A percentile compares a stretch with the other conserved stretches of the same genome.
phyloP scores from a whole-genome alignment of 176 grass and related monocot genomes.

The Paspalum vaginatum region DNA sequence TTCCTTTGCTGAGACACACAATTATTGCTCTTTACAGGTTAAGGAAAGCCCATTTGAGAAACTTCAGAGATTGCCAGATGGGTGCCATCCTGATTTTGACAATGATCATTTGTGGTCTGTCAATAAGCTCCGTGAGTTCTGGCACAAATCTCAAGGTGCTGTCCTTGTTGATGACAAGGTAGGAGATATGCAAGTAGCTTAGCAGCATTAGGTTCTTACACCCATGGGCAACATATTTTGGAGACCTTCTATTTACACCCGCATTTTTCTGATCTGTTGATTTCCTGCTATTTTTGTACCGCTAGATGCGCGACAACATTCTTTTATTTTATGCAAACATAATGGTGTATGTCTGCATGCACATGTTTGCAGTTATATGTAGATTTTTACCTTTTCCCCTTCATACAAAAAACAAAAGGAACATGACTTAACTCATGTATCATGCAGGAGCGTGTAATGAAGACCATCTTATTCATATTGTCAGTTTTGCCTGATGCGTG shows the following conservation, averaged over 20 bases:
- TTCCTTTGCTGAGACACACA: slow-evolving; percentile 24
- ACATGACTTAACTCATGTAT: neutral
- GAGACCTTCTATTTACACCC: slow-evolving; percentile 15
- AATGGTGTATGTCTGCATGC: slow-evolving; percentile 1
- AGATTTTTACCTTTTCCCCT: neutral
- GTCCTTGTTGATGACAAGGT: slow-evolving; percentile 82
- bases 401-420: neutral
- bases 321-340: slow-evolving; percentile 1
- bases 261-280: slow-evolving; percentile 17
- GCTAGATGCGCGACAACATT: slow-evolving; percentile 22
- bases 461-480: slow-evolving; percentile 67
- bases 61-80: slow-evolving; percentile 64
- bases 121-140: slow-evolving; percentile 74
- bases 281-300: slow-evolving; percentile 18
- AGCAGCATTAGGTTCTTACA: slow-evolving; percentile 15
- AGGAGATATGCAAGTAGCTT: slow-evolving; percentile 2
- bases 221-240: neutral
- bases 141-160: slow-evolving; percentile 70
- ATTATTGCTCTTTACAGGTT: slow-evolving; percentile 51
- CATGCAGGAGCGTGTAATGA: slow-evolving; percentile 71
- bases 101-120: slow-evolving; percentile 77
- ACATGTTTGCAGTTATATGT: slow-evolving; percentile 8
- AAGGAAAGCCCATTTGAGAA: slow-evolving; percentile 54
- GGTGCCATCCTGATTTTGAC: slow-evolving; percentile 64
- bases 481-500: slow-evolving; percentile 52